Evolutionary conservation across 2,329 filamentous ascomycete genomes (phyloP), one percentile per base, ranked within the genome.

Genomic region (Kalmusia sp.): DNA sequence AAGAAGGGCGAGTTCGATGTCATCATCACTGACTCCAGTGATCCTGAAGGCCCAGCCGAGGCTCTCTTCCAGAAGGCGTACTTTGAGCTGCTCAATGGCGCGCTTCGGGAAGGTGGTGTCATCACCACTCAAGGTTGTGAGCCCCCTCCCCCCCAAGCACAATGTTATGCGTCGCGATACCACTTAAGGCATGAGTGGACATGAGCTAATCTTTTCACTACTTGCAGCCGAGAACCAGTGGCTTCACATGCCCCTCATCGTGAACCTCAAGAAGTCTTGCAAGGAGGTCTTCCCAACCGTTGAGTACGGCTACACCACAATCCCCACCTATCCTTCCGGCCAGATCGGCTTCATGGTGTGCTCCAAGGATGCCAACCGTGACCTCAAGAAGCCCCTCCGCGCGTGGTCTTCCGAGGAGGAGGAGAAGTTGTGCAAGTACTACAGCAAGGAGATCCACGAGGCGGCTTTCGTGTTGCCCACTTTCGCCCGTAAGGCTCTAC

Each of bases 291-390:
- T 99, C 88, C 93, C 95, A 62, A 91, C 91, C 59, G 95, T 90
- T 77, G 95, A 99, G 82, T 99, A 98, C 82, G 95, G 91, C 69
- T 99, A 97, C 86, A 98, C 93, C 72, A 98, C 93, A 70, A 99
- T 99, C 78, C 95, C 95, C 55, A 99, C 95, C 74, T 99, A 99
- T 84, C 95, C 95, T 64, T 96, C 92, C 52, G 95, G 95, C 75
- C 95, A 99, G 83, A 99, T 99, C 72, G 95, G 95, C 75, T 99
- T 99, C 88, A 97, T 99, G 93, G 91, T 99, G 74, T 98, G 95
- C 88, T 91, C 85, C 88, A 98, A 99, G 87, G 93, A 98, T 75
- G 82, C 87, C 75, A 87, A 79, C 73, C 86, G 88, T 76, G 85
- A 99, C 79, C 85, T 98, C 74, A 91, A 85, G 77, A 90, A 88